Conservation (phyloP, 306 rosid species). For the Nissolia schottii region DNA sequence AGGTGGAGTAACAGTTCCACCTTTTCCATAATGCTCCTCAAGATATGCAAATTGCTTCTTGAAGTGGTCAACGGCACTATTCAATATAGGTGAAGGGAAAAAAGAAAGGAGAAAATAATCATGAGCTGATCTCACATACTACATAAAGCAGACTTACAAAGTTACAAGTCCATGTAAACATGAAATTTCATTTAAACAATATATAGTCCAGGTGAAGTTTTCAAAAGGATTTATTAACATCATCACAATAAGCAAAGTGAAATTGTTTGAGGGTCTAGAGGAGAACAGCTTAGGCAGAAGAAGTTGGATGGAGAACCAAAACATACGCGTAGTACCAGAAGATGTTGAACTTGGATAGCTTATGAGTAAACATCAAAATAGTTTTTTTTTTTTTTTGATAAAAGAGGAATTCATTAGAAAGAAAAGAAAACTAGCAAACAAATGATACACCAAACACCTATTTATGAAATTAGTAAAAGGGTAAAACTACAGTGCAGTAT, state of each 20-base stretch:
- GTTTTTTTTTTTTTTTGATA: not conserved
- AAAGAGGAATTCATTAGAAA: not conserved
- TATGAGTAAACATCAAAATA: not conserved
- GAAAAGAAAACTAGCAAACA: not conserved
- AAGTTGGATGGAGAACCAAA: not conserved
- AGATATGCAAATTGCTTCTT: constrained; percentile 85
- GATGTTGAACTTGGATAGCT: not conserved
- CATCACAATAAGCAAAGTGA: not conserved
- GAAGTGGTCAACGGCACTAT: constrained; percentile 83
- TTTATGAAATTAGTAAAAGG: not conserved
- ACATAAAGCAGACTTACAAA: not conserved
- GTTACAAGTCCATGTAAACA: not conserved
- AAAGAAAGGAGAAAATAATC: not conserved
- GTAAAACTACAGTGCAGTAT: not conserved
- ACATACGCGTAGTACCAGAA: not conserved
- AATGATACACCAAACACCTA: not conserved
- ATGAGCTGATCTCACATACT: not conserved
- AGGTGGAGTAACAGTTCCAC: constrained; percentile 56
- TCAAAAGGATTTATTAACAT: not conserved
- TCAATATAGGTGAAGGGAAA: not conserved
- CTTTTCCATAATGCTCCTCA: constrained; percentile 83
- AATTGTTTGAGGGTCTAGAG: not conserved
- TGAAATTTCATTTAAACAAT: not conserved
- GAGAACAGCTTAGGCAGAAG: not conserved
- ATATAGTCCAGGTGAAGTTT: not conserved